These are phyloP conservation scores for Coemansia sp. DNA, from an alignment of 192 early-diverging fungal species.

Conservation along the genomic window DNA sequence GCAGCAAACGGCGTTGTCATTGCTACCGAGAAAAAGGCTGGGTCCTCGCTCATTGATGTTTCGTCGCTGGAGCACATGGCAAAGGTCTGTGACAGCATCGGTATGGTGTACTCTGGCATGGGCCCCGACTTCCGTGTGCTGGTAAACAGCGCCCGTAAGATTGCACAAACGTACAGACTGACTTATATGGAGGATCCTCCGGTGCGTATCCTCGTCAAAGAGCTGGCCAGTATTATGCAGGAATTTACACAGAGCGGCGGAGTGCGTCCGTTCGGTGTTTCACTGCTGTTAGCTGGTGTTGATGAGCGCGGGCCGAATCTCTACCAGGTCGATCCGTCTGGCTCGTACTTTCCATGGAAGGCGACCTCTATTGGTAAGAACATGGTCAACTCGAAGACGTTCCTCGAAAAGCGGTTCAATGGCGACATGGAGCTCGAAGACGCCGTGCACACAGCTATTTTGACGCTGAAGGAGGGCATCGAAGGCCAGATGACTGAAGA, in stretches of 20 bases:
- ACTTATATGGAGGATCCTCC: slow-evolving; percentile 96
- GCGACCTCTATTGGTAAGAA: slow-evolving; percentile 99
- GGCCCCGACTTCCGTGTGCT: slow-evolving; percentile 96
- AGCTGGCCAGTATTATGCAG: slow-evolving; percentile 96
- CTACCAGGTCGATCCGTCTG: slow-evolving; percentile 99
- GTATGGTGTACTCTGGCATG: slow-evolving; percentile 99
- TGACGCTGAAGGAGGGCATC: slow-evolving; percentile 99
- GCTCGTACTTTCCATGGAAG: slow-evolving; percentile 99
- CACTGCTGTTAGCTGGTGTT: slow-evolving; percentile 91
- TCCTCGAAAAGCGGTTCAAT: slow-evolving; percentile 94
- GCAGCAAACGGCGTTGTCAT: slow-evolving; percentile 97
- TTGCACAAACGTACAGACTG: slow-evolving; percentile 92
- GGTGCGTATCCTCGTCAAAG: slow-evolving; percentile 91
- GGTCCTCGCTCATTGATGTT: slow-evolving; percentile 91
- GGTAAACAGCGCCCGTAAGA: slow-evolving; percentile 92
- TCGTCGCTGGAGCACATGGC: slow-evolving; percentile 88
- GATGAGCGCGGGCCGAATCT: slow-evolving; percentile 89
- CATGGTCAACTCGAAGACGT: slow-evolving; percentile 99
- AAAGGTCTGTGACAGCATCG: slow-evolving; percentile 87
- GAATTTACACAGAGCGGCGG: slow-evolving; percentile 99
- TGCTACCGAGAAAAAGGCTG: slow-evolving; percentile 95
- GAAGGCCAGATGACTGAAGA: slow-evolving; percentile 98
- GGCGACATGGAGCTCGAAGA: slow-evolving; percentile 97
- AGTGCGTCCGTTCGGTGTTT: slow-evolving; percentile 99
- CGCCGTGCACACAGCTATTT: slow-evolving; percentile 97